phyloP scores from a whole-genome alignment of 2,329 filamentous ascomycete genomes.

The Aspergillus uvarum region DNA sequence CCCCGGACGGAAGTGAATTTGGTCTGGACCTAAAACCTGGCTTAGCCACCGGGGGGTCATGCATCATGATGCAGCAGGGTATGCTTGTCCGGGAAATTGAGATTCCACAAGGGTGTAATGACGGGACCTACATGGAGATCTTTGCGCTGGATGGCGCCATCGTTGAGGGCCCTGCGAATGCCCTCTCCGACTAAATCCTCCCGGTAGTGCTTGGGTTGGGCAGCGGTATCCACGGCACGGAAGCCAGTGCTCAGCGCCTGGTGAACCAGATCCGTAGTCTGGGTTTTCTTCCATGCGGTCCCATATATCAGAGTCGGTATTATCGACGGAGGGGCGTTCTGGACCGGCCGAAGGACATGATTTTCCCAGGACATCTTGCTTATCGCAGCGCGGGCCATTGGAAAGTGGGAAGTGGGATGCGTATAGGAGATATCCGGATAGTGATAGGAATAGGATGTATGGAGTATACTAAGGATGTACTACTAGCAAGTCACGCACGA shows the following conservation, averaged over 20 bases:
- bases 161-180: conserved; percentile 60
- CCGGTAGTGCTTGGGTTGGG: conserved; percentile 74
- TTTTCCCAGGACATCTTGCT: conserved; percentile 34
- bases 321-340: conserved; percentile 23
- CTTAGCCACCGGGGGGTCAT: background rate
- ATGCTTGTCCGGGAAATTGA: background rate
- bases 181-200: conserved; percentile 70
- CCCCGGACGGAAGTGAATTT: conserved; percentile 69
- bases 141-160: conserved; percentile 58
- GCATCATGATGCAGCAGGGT: background rate
- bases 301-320: conserved; percentile 65
- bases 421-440: background rate
- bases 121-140: conserved; percentile 60
- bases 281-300: conserved; percentile 80
- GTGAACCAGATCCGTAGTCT: conserved; percentile 66
- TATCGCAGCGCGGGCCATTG: conserved; percentile 25
- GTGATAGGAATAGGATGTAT: no score
- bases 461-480: no score
- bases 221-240: conserved; percentile 72
- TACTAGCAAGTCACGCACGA: background rate
- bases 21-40: conserved; percentile 65
- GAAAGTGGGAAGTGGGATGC: background rate
- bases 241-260: conserved; percentile 69
- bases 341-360: conserved; percentile 29
- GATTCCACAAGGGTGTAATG: background rate